Base-by-base conservation (phyloP, 768 basidiomycete species). In the Kwoniella europaea region DNA sequence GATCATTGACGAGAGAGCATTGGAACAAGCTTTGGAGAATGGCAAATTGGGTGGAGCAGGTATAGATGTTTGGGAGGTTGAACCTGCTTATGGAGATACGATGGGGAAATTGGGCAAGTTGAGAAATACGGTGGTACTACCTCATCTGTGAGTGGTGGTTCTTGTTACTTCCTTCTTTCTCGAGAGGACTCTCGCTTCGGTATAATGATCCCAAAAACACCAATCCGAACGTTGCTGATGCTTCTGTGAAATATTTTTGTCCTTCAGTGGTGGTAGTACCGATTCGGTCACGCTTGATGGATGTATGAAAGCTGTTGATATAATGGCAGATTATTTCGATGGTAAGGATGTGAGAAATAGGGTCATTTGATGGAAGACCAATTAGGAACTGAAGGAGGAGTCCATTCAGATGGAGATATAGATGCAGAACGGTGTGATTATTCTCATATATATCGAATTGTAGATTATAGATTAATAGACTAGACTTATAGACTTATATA, bases 31-130 rank as follows among this genome's bases (percentile, higher is more conserved):
- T 10, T 65, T 83, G 13, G 59, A 67, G 27, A 50, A 59, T 2
- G 77, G 76, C 0, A 42, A 54, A 57, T 20, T 83, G 4, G 75
- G 61, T 1, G 82, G 82, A 20, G 81, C 81, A 3, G 82, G 79
- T 0, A 61, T 83, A 35, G 82, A 83, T 62, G 81, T 82, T 4
- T 81, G 71, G 62, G 77, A 76, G 50, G 50, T 65, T 18, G 82
- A 83, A 59, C 82, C 82, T 16, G 74, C 77, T 0, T 44, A 61
- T 55, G 71, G 65, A 3, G 79, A 81, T 41, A 76, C 62, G 9
- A 69, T 78, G 64, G 76, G 74, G 4, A 76, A 71, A 55, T 65
- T 82, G 71, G 72, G 73, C 1, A 73, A 75, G 53, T 63, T 78
- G 73, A 20, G 22, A 13, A 81, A 82, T 65, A 74, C 79, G 18